Conservation (phyloP, 2,329 filamentous ascomycete genomes). For the Pseudogymnoascus sp. region DNA sequence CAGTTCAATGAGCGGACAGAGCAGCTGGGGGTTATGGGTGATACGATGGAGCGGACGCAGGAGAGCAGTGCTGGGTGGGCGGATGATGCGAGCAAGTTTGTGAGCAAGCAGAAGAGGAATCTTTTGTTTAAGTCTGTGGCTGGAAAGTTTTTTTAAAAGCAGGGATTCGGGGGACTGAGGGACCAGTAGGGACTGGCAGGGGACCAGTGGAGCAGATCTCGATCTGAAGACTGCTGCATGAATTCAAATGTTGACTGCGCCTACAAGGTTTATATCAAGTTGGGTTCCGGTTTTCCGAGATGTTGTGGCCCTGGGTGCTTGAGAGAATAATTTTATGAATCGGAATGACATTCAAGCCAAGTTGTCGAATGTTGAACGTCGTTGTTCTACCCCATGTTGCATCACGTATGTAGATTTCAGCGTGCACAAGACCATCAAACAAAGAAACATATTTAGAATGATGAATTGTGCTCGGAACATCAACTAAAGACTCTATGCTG, state of each 20-base stretch:
- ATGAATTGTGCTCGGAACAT: neutral
- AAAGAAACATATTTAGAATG: neutral
- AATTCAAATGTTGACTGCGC: neutral
- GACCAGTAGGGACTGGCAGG: neutral
- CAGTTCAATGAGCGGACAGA: constrained; percentile 88
- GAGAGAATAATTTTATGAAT: constrained; percentile 1
- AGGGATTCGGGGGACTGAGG: neutral
- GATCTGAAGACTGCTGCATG: neutral
- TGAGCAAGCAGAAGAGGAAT: constrained; percentile 79
- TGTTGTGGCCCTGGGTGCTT: neutral
- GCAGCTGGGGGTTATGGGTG: constrained; percentile 71
- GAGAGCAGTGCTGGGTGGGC: constrained; percentile 76
- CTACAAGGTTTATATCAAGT: neutral
- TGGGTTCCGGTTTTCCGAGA: neutral
- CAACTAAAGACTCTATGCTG: constrained; percentile 3
- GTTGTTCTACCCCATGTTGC: neutral
- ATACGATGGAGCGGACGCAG: constrained; percentile 75
- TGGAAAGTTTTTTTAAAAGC: constrained; percentile 42
- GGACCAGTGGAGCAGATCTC: neutral
- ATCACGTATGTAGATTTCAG: neutral
- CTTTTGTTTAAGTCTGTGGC: constrained; percentile 63
- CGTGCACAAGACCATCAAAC: neutral
- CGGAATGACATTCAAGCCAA: neutral
- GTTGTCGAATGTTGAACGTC: neutral
- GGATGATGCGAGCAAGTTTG: constrained; percentile 79